Conservation (phyloP, 1,284 basidiomycete species). For the Apiotrichum veenhuisii region DNA sequence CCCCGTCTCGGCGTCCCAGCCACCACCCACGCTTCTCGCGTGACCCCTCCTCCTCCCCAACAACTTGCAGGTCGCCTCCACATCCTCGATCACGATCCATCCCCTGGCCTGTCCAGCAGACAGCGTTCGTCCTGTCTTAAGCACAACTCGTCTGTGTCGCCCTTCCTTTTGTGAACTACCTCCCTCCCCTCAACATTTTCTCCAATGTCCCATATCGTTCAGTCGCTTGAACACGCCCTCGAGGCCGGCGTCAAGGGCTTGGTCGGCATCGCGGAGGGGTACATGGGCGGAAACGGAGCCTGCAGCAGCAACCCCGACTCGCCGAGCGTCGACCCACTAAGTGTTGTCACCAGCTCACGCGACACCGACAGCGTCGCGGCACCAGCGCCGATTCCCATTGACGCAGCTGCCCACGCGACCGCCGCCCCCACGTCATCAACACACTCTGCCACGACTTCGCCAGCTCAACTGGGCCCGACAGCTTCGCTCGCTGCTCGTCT, state of each 20-base stretch:
- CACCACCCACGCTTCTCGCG: too few species aligned
- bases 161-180: neutral
- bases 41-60: too few species aligned
- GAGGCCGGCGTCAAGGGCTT: conserved; percentile 41
- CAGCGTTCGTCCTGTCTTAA: too few species aligned
- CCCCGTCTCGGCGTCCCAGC: too few species aligned
- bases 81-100: too few species aligned
- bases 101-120: too few species aligned
- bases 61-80: too few species aligned
- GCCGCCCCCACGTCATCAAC: neutral
- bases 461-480: neutral
- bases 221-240: conserved; percentile 34
- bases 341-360: neutral
- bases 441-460: neutral
- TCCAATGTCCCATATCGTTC: conserved; percentile 35
- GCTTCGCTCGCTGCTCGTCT: conserved; percentile 12
- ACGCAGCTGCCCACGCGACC: neutral
- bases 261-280: conserved; percentile 46
- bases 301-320: neutral
- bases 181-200: neutral
- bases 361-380: conserved; percentile 1
- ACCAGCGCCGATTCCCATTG: conserved; percentile 9
- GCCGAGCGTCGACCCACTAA: neutral
- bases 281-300: conserved; percentile 3
- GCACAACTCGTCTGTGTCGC: too few species aligned